Evolutionary conservation across 371 early-diverging fungal species (phyloP).

Genomic region (Mucor ambiguus): DNA sequence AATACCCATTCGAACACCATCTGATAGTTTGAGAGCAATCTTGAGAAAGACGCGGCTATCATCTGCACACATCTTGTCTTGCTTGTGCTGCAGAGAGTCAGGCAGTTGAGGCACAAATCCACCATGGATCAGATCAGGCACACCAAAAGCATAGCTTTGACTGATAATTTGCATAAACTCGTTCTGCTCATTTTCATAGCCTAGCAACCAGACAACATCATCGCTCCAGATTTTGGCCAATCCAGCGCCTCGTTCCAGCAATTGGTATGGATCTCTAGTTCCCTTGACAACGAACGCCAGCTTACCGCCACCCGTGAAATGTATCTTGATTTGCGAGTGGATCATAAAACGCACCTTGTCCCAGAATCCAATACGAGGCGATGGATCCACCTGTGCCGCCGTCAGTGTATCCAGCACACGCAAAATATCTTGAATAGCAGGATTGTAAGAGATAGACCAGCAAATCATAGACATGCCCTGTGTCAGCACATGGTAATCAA

Average conservation of each 20-base stretch:
- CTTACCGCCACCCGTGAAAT: constrained; percentile 53
- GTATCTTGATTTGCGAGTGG: constrained; percentile 50
- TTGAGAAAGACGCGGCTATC: constrained; percentile 30
- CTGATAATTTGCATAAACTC: constrained; percentile 45
- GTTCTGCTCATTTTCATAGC: constrained; percentile 29
- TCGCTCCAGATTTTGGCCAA: constrained; percentile 38
- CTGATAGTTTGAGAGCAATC: constrained; percentile 42
- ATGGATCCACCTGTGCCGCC: constrained; percentile 58
- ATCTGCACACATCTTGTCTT: neutral
- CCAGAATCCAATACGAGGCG: constrained; percentile 69
- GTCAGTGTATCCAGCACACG: constrained; percentile 59
- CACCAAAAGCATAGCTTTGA: constrained; percentile 33
- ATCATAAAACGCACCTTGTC: constrained; percentile 67
- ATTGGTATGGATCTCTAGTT: constrained; percentile 32
- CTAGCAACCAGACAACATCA: constrained; percentile 31
- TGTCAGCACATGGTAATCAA: constrained; percentile 38
- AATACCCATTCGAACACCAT: constrained; percentile 52
- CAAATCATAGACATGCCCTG: constrained; percentile 29
- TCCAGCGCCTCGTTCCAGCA: constrained; percentile 30
- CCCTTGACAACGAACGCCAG: constrained; percentile 41
- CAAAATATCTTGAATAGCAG: constrained; percentile 60
- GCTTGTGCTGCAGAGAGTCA: neutral
- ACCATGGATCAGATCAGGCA: constrained; percentile 30
- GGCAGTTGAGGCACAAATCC: constrained; percentile 22
- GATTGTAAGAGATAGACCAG: constrained; percentile 61